Evolutionary conservation across 257 asterid genomes (phyloP).

Genomic region (Fraxinus cuspidata): DNA sequence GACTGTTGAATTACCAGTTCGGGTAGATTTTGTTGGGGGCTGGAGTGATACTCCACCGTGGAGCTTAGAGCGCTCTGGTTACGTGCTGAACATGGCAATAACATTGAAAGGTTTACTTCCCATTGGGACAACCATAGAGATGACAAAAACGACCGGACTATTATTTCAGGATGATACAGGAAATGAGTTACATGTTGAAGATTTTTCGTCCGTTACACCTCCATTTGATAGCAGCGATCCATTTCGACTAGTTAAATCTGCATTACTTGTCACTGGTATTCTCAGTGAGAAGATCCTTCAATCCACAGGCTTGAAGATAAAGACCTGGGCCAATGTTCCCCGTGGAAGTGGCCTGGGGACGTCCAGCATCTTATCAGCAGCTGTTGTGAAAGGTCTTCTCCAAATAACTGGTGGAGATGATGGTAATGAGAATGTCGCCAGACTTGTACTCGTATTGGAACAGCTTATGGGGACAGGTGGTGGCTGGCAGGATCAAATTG

Average conservation of each 20-base stretch:
- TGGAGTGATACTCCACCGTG: slow-evolving; percentile 99
- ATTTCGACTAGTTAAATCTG: slow-evolving; percentile 93
- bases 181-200: slow-evolving; percentile 48
- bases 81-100: slow-evolving; percentile 96
- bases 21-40: slow-evolving; percentile 96
- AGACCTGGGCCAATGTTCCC: slow-evolving; percentile 95
- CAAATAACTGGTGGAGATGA: slow-evolving; percentile 58
- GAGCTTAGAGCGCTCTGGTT: slow-evolving; percentile 97
- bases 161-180: slow-evolving; percentile 65
- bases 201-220: slow-evolving; percentile 56
- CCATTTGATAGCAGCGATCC: slow-evolving; percentile 70
- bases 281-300: slow-evolving; percentile 39
- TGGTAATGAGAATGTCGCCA: slow-evolving; percentile 79
- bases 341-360: slow-evolving; percentile 97
- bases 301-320: slow-evolving; percentile 64
- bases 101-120: slow-evolving; percentile 78
- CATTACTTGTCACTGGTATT: slow-evolving; percentile 71
- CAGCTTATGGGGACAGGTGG: slow-evolving; percentile 99
- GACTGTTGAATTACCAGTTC: slow-evolving; percentile 89
- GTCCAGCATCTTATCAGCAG: slow-evolving; percentile 20
- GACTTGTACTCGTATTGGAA: slow-evolving; percentile 85
- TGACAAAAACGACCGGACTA: slow-evolving; percentile 53
- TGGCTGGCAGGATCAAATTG: slow-evolving; percentile 99
- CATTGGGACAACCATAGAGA: slow-evolving; percentile 75
- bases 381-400: slow-evolving; percentile 91